phyloP scores from a whole-genome alignment of 2,329 filamentous ascomycete species.

The Fusarium fujikuroi region DNA sequence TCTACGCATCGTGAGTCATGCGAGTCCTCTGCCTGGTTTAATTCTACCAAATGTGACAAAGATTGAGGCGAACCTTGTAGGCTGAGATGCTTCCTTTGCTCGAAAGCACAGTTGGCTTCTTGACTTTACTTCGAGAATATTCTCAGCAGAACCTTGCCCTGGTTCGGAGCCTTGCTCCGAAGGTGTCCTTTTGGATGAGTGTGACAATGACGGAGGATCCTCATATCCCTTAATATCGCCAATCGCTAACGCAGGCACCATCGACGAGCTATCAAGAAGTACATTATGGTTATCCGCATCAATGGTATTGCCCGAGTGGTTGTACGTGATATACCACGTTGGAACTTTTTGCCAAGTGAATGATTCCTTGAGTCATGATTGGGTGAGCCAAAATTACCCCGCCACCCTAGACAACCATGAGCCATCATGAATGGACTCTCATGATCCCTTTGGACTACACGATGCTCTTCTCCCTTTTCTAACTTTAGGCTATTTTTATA shows the following conservation, averaged over 20 bases:
- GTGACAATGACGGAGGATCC: constrained; percentile 20
- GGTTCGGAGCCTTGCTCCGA: constrained; percentile 31
- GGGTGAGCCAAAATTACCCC: neutral
- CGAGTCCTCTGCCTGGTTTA: neutral
- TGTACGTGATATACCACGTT: constrained; percentile 9
- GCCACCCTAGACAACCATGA: constrained; percentile 2
- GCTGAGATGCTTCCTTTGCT: neutral
- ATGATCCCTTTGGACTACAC: neutral
- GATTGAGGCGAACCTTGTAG: neutral
- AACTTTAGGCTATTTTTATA: neutral
- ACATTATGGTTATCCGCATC: neutral
- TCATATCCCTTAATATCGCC: constrained; percentile 34
- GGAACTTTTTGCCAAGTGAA: constrained; percentile 2
- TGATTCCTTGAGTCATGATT: constrained; percentile 11
- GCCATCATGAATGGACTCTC: neutral
- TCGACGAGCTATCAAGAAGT: neutral
- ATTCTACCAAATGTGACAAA: neutral
- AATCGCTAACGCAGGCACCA: neutral
- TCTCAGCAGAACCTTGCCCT: constrained; percentile 23
- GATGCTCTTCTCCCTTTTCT: neutral
- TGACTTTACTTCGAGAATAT: constrained; percentile 45
- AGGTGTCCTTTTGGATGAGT: constrained; percentile 30
- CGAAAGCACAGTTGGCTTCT: constrained; percentile 31
- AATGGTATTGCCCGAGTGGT: neutral
- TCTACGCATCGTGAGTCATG: constrained; percentile 33